A percentile compares a stretch with the other conserved stretches of the same genome.
Evolutionary conservation across 2,329 filamentous ascomycete genomes (phyloP).

Genomic region (Botrytis squamosa): DNA sequence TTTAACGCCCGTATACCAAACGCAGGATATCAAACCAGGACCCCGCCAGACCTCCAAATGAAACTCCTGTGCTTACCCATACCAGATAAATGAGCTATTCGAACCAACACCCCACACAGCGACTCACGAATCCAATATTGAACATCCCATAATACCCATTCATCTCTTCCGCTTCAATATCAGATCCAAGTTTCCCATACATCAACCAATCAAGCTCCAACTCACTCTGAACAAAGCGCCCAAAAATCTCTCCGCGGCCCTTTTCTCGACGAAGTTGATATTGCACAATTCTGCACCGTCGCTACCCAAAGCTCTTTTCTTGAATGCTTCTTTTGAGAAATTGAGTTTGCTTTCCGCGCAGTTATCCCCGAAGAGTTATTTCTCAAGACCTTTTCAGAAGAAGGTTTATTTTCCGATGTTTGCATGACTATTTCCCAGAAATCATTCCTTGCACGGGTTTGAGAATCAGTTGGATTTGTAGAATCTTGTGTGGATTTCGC

Average conservation of each 20-base stretch:
- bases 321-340: no score
- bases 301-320: no score
- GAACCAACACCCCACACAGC: not conserved
- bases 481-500: not conserved
- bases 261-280: not conserved
- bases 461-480: no score
- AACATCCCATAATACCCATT: no score
- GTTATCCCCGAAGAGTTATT: no score
- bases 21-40: not conserved
- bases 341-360: no score
- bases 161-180: no score
- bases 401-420: not conserved
- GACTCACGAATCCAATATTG: no score
- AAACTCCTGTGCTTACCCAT: not conserved
- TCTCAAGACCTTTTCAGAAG: rapidly evolving
- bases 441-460: not conserved
- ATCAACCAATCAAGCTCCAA: not conserved
- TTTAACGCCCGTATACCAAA: not conserved
- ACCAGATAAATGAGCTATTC: not conserved
- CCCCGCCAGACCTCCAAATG: not conserved
- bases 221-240: not conserved
- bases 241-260: not conserved
- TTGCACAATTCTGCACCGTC: no score
- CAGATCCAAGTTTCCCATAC: no score
- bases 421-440: not conserved